Conservation (phyloP, 345 rosid species). For the Draba incana region DNA sequence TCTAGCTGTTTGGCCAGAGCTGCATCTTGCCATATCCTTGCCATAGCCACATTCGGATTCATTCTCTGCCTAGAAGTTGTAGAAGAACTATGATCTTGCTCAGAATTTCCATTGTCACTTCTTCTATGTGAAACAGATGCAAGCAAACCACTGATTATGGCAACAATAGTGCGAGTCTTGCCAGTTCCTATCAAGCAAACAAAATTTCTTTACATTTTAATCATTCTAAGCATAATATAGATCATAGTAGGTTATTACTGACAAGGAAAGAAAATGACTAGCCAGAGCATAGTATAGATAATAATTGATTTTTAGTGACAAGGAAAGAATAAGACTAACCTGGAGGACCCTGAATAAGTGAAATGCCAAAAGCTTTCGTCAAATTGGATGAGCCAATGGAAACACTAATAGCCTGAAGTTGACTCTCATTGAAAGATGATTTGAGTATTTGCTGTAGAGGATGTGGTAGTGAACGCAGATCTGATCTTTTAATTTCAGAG, state of each 20-base stretch:
- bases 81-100: constrained; percentile 46
- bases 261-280: constrained; percentile 14
- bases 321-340: constrained; percentile 48
- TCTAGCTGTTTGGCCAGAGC: constrained; percentile 83
- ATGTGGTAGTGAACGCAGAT: constrained; percentile 59
- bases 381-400: constrained; percentile 56
- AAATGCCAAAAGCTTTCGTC: constrained; percentile 64
- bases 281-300: constrained; percentile 3
- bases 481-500: constrained; percentile 46
- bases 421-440: constrained; percentile 86
- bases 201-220: background rate
- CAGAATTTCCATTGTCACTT: constrained; percentile 44
- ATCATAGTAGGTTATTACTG: constrained; percentile 2
- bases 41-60: constrained; percentile 71
- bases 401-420: constrained; percentile 76
- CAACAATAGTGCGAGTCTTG: constrained; percentile 93
- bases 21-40: constrained; percentile 97
- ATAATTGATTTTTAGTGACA: constrained; percentile 2
- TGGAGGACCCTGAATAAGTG: constrained; percentile 99
- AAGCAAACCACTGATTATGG: constrained; percentile 86
- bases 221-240: constrained; percentile 3
- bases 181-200: constrained; percentile 71
- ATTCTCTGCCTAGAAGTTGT: constrained; percentile 54
- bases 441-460: constrained; percentile 65
- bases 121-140: constrained; percentile 53